Conservation (phyloP, 345 rosid genomes). For the Populus simonii region DNA sequence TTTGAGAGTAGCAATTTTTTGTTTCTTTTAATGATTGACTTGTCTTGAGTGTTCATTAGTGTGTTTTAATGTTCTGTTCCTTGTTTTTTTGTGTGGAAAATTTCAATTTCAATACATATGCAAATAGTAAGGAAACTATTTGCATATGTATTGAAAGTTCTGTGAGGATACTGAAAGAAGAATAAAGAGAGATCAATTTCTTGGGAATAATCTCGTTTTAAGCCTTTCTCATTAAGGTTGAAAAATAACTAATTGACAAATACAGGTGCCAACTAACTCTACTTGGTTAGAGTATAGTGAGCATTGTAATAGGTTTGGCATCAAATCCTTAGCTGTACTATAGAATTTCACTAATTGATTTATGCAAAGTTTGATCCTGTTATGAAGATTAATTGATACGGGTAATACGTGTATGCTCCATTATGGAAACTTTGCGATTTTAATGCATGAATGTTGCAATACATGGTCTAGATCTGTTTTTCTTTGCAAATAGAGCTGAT, state of each 20-base stretch:
- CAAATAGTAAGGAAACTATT: not conserved
- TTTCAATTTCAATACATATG: no score
- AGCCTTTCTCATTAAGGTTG: not conserved
- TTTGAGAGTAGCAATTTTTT: not conserved
- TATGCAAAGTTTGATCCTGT: not conserved
- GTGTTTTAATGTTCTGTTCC: not conserved
- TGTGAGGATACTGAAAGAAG: not conserved
- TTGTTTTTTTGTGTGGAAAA: not conserved
- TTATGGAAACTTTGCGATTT: not conserved
- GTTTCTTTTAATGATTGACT: not conserved
- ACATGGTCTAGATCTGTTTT: not conserved
- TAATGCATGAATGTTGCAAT: not conserved
- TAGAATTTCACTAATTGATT: not conserved
- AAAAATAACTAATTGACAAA: not conserved
- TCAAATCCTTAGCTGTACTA: not conserved
- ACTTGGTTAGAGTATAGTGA: not conserved
- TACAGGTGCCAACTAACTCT: not conserved
- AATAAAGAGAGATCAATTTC: not conserved
- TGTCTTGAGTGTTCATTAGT: not conserved
- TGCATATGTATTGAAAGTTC: not conserved
- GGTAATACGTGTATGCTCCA: not conserved
- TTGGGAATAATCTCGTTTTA: not conserved
- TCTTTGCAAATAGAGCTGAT: not conserved
- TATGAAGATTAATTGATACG: not conserved
- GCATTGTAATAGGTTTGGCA: not conserved